These are phyloP conservation scores for Fusarium oxysporum DNA, from an alignment of 2,329 filamentous ascomycete genomes.

Conservation along the genomic window DNA sequence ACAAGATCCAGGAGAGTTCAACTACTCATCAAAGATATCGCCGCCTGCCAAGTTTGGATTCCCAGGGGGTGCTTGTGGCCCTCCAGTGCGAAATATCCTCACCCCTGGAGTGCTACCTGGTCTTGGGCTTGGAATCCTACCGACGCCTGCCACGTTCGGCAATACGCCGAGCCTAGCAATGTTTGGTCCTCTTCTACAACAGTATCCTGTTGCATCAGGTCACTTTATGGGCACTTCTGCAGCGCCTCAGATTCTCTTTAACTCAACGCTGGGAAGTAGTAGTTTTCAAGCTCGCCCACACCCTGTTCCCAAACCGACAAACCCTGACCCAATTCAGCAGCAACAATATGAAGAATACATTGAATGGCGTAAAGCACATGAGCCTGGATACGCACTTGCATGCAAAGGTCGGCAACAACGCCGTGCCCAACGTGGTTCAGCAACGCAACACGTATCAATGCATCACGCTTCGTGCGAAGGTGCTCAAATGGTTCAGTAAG, in stretches of 20 bases:
- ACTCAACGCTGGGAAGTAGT: slow-evolving; percentile 1
- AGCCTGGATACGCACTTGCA: slow-evolving; percentile 60
- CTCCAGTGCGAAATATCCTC: neutral
- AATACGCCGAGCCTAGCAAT: slow-evolving; percentile 5
- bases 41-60: neutral
- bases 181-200: slow-evolving; percentile 1
- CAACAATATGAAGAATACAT: slow-evolving; percentile 61
- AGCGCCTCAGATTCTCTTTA: neutral
- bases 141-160: neutral
- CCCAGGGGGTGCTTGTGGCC: neutral
- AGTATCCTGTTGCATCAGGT: neutral
- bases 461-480: neutral
- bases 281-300: slow-evolving; percentile 1
- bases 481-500: neutral
- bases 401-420: slow-evolving; percentile 59
- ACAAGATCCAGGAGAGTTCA: neutral
- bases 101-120: slow-evolving; percentile 12
- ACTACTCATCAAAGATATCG: neutral
- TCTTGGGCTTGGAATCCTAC: slow-evolving; percentile 3
- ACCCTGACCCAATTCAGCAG: slow-evolving; percentile 56
- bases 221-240: neutral
- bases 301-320: slow-evolving; percentile 55
- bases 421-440: slow-evolving; percentile 47
- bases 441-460: slow-evolving; percentile 1
- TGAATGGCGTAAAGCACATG: slow-evolving; percentile 61